These are phyloP conservation scores for Triticum aestivum DNA, from an alignment of 176 grass and related monocot species.

Conservation along the genomic window IWGSC_CS_RefSeq_v2.1 NC_057814.1:52334373-52334872, in stretches of 20 bases:
- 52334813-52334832: not conserved
- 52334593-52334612: conserved; percentile 66
- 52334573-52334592: conserved; percentile 41
- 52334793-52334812: not conserved
- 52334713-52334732: conserved; percentile 47
- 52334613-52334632: conserved; percentile 65
- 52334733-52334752: conserved; percentile 47
- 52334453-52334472: not conserved
- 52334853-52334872: not conserved
- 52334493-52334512: conserved; percentile 22
- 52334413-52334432: conserved; percentile 43
- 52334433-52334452: not conserved
- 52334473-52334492: not conserved
- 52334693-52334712: conserved; percentile 53
- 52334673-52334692: conserved; percentile 78
- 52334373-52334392: conserved; percentile 56
- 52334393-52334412: conserved; percentile 60
- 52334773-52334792: conserved; percentile 9
- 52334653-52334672: conserved; percentile 94
- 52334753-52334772: conserved; percentile 43
- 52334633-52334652: conserved; percentile 59
- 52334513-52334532: not conserved
- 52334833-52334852: not conserved
- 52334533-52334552: not conserved
- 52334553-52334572: not conserved